Base-by-base conservation (phyloP, 2,329 filamentous ascomycete species). In the Ophiostoma sp. region DNA sequence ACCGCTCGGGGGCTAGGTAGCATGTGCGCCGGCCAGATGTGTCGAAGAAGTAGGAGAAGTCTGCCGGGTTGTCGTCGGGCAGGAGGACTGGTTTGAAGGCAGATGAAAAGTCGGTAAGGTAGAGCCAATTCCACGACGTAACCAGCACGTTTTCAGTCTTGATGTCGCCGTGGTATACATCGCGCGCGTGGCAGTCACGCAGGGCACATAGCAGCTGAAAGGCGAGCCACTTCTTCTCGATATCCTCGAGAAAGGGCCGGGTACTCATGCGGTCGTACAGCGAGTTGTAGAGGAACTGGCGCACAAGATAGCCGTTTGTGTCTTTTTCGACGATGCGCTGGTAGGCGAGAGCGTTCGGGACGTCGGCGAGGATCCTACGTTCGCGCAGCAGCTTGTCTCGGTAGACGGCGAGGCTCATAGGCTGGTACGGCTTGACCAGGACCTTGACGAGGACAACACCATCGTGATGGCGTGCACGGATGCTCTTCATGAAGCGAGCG, bases 91-190 rank as follows among this genome's bases (percentile, higher is more conserved):
- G 95, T 76, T 99, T 99, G 81, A 96, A 98, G 0, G 91, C 89
- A 0, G 94, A 93, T 4, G 94, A 97, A 77, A 98, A 99, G 77
- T 99, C 95, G n/a, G 93, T 89, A 49, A 99, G 84, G 76, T 98
- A 99, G 2, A 99, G 84, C 95, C 96, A 99, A 80, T 98, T 97
- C 95, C 95, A 99, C 6, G 95, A 98, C 0, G 95, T 99, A 66
- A 99, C 94, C 64, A 99, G 82, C 47, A 96, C 87, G 75, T 99
- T 99, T 78, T 99, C 94, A 1, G 94, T 95, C 82, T 99, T 99
- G 81, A 99, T 98, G 76, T 99, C 96, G 69, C 95, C 96, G 76
- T 99, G 95, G 76, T 93, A 98, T 66, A 99, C 84, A 74, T 96
- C 91, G 64, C 90, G 85, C 41, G 90, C 84, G 77, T 99, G 95